Evolutionary conservation across 2,329 filamentous ascomycete species (phyloP).

Genomic region (Taxawa tesnikishii): DNA sequence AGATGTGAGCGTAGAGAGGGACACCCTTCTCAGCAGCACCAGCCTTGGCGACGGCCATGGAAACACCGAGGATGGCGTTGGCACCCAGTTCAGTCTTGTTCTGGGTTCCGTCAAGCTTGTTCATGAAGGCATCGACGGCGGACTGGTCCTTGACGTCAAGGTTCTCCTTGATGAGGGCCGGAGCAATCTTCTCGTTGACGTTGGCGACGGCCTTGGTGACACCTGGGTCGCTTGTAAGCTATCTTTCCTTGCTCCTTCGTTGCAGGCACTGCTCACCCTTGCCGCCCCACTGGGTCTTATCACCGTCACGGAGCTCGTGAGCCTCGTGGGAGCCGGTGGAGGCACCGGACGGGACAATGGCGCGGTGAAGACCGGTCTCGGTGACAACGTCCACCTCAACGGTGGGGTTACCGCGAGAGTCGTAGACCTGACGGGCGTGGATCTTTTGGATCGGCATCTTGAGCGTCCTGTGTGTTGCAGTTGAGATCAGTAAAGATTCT

Average conservation of each 20-base stretch:
- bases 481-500: too few relatives aligned
- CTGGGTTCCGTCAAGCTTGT: slow-evolving; percentile 42
- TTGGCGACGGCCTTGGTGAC: slow-evolving; percentile 44
- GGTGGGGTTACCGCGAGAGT: slow-evolving; percentile 96
- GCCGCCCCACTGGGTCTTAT: slow-evolving; percentile 40
- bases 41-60: slow-evolving; percentile 47
- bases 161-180: slow-evolving; percentile 40
- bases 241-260: slow-evolving; percentile 1
- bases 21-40: slow-evolving; percentile 43
- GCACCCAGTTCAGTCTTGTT: slow-evolving; percentile 49
- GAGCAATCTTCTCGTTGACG: slow-evolving; percentile 42
- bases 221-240: slow-evolving; percentile 19
- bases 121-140: slow-evolving; percentile 41
- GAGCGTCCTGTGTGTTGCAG: too few relatives aligned
- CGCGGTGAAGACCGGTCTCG: slow-evolving; percentile 90
- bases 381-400: slow-evolving; percentile 97
- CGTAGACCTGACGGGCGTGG: slow-evolving; percentile 71
- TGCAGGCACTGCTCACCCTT: slow-evolving; percentile 26
- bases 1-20: slow-evolving; percentile 46
- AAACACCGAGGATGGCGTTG: slow-evolving; percentile 49
- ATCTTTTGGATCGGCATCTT: slow-evolving; percentile 57
- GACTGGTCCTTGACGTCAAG: slow-evolving; percentile 44
- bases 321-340: slow-evolving; percentile 59
- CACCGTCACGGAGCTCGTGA: slow-evolving; percentile 41
- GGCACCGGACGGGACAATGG: slow-evolving; percentile 92